Evolutionary conservation across 2,329 filamentous ascomycete genomes (phyloP).

Genomic region (Colletotrichum sp.): DNA sequence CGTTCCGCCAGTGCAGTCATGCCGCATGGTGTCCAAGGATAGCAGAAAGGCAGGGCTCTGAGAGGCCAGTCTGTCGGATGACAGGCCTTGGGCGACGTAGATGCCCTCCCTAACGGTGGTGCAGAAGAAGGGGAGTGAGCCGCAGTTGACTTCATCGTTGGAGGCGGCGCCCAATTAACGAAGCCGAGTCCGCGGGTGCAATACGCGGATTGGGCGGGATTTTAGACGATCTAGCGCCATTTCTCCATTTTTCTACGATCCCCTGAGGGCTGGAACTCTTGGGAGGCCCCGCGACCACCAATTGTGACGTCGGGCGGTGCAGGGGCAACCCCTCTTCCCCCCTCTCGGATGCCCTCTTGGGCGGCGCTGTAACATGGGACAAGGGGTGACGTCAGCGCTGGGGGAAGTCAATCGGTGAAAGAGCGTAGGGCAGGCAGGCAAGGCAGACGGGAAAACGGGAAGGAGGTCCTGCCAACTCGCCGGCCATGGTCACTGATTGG

Average conservation of each 20-base stretch:
- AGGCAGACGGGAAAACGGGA: neutral
- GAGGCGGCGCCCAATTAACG: slow-evolving; percentile 1
- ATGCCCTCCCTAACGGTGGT: neutral
- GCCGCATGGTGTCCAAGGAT: neutral
- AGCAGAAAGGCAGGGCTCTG: neutral
- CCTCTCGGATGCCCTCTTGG: neutral
- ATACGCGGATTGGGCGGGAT: slow-evolving; percentile 7
- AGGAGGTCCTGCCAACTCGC: neutral
- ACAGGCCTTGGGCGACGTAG: slow-evolving; percentile 10
- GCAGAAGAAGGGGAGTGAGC: neutral
- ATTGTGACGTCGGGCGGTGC: slow-evolving; percentile 11
- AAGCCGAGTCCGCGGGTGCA: neutral
- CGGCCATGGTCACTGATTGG: neutral
- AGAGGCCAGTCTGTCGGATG: neutral
- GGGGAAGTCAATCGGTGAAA: neutral
- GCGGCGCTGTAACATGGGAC: neutral
- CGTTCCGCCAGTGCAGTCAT: neutral
- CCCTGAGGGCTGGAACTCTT: neutral
- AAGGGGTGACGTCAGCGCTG: slow-evolving; percentile 11
- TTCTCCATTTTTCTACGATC: neutral
- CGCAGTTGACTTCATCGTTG: slow-evolving; percentile 13
- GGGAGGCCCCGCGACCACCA: neutral
- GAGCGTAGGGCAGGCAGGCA: neutral
- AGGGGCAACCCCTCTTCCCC: neutral
- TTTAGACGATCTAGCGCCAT: slow-evolving; percentile 13